Conservation (phyloP, 345 rosid species). For the Eutrema heterophyllum region DNA sequence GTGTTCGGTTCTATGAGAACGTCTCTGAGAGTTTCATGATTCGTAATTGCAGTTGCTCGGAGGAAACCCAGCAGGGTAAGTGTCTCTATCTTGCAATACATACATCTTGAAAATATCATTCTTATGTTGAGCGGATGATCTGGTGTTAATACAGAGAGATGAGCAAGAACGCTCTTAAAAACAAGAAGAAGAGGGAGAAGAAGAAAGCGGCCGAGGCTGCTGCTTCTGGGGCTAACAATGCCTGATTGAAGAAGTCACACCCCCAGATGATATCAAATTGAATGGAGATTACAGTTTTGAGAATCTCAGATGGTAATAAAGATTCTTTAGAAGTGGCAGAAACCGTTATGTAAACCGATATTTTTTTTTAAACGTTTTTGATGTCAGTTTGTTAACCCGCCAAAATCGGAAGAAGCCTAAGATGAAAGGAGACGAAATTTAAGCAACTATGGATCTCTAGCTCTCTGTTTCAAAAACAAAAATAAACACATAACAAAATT, state of each 20-base stretch:
- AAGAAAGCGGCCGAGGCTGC: constrained; percentile 61
- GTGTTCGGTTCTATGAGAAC: not conserved
- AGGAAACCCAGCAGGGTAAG: constrained; percentile 60
- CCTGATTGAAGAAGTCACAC: constrained; percentile 12
- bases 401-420: not conserved
- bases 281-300: constrained; percentile 10
- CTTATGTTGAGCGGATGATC: not conserved
- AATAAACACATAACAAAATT: not conserved
- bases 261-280: not conserved
- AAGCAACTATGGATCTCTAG: too few species aligned
- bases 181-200: constrained; percentile 93
- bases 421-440: not conserved
- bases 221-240: constrained; percentile 21
- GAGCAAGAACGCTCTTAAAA: constrained; percentile 85
- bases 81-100: constrained; percentile 7
- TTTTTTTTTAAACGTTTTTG: not conserved
- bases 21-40: constrained; percentile 32
- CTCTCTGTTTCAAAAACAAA: too few species aligned
- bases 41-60: constrained; percentile 64
- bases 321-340: not conserved
- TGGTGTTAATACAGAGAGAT: constrained; percentile 43
- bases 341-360: not conserved
- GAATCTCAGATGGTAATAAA: constrained; percentile 7
- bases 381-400: not conserved
- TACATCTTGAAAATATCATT: not conserved